Percentiles rank a stretch among this genome's conserved stretches.
phyloP scores from a whole-genome alignment of 1,139 yeast species.

The Hyphopichia wangnamkhiaoensis region DNA sequence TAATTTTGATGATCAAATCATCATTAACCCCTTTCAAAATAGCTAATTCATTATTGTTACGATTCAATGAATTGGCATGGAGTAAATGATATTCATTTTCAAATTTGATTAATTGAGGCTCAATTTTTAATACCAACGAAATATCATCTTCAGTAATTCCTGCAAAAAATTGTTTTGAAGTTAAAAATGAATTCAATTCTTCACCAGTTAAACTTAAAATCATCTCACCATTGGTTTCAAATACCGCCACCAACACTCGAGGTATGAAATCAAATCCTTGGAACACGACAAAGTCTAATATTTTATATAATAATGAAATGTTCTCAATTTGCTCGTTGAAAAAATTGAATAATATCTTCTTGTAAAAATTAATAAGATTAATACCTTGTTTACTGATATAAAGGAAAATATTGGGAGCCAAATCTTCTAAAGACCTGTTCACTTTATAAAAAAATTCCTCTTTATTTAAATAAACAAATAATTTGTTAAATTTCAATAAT shows the following conservation, averaged over 20 bases:
- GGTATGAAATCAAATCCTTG: constrained; percentile 44
- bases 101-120: constrained; percentile 38
- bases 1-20: constrained; percentile 31
- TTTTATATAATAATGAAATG: constrained; percentile 12
- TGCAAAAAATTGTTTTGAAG: constrained; percentile 23
- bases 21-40: constrained; percentile 41
- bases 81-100: constrained; percentile 48
- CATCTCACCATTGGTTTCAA: constrained; percentile 17
- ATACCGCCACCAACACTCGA: constrained; percentile 28
- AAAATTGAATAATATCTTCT: constrained; percentile 23
- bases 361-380: constrained; percentile 26
- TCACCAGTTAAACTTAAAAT: constrained; percentile 30
- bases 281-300: constrained; percentile 40
- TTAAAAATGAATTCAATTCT: constrained; percentile 27
- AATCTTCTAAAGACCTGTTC: constrained; percentile 39
- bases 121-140: constrained; percentile 18
- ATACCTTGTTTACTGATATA: constrained; percentile 44
- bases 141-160: constrained; percentile 13
- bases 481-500: constrained; percentile 35
- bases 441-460: constrained; percentile 43
- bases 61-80: constrained; percentile 41
- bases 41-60: constrained; percentile 40
- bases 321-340: constrained; percentile 19
- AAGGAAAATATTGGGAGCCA: constrained; percentile 24
- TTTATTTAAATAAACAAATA: constrained; percentile 26